Evolutionary conservation across 2,329 filamentous ascomycete species (phyloP).

Genomic region (Cladophialophora yegresii): DNA sequence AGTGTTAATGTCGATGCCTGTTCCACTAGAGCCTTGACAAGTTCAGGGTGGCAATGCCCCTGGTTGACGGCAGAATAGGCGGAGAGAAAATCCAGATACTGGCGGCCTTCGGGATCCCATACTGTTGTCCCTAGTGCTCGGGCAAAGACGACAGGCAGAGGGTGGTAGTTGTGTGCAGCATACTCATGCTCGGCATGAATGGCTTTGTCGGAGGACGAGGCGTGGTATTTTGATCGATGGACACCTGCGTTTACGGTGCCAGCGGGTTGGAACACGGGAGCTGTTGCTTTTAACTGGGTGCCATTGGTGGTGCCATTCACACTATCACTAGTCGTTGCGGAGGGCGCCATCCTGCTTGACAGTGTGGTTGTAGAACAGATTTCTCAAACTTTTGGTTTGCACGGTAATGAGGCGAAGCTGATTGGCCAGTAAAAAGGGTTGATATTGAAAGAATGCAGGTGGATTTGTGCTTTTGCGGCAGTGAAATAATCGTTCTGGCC

Average conservation of each 20-base stretch:
- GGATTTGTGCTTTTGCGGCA: constrained; percentile 8
- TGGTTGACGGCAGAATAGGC: constrained; percentile 98
- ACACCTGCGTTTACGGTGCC: constrained; percentile 37
- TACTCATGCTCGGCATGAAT: constrained; percentile 79
- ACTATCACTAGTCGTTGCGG: constrained; percentile 24
- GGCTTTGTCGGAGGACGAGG: constrained; percentile 74
- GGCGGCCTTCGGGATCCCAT: constrained; percentile 93
- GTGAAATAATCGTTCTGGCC: constrained; percentile 8
- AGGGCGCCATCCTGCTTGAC: constrained; percentile 26
- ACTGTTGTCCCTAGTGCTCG: constrained; percentile 81
- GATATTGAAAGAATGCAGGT: constrained; percentile 2
- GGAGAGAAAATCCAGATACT: constrained; percentile 97
- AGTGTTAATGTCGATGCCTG: constrained; percentile 88
- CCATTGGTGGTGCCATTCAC: constrained; percentile 26
- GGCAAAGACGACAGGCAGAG: constrained; percentile 89
- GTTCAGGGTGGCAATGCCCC: constrained; percentile 94
- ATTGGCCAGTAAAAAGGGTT: constrained; percentile 24
- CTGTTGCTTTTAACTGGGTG: constrained; percentile 45
- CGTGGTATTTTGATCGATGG: constrained; percentile 62
- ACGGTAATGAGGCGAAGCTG: constrained; percentile 14
- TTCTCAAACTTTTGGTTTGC: constrained; percentile 5
- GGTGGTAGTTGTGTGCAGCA: constrained; percentile 98
- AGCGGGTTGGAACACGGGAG: constrained; percentile 44
- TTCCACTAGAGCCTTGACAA: constrained; percentile 84
- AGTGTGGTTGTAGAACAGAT: background rate